phyloP scores from a whole-genome alignment of 164 flowering plant species.

The Vitis rupestris region DNA sequence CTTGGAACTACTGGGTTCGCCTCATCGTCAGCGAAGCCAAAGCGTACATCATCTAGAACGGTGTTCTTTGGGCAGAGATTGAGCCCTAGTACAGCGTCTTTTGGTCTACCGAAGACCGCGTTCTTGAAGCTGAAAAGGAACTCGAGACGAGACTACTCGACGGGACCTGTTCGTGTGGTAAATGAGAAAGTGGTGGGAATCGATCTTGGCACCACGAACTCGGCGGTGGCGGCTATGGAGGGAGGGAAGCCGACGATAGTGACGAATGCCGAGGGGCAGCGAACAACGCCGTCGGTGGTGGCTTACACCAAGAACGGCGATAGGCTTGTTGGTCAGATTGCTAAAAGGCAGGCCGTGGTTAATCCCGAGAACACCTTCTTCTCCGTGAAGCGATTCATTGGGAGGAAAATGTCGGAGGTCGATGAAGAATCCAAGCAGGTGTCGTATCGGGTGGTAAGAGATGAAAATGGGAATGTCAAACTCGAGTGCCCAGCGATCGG shows the following conservation, averaged over 20 bases:
- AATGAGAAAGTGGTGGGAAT: constrained; percentile 46
- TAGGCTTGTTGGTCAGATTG: constrained; percentile 55
- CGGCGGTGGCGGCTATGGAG: constrained; percentile 16
- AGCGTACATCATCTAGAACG: not conserved
- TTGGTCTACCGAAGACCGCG: not conserved
- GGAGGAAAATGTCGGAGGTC: constrained; percentile 62
- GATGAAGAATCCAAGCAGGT: constrained; percentile 69
- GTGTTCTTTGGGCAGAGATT: constrained; percentile 28
- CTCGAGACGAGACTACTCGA: not conserved
- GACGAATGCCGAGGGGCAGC: no score
- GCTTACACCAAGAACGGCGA: no score
- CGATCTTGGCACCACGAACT: constrained; percentile 48
- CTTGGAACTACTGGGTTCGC: constrained; percentile 21
- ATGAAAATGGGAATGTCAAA: constrained; percentile 71
- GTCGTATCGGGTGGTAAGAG: constrained; percentile 20
- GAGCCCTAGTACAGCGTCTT: constrained; percentile 3
- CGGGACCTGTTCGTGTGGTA: constrained; percentile 31
- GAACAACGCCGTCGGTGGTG: no score
- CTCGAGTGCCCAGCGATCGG: constrained; percentile 72
- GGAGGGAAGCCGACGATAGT: no score
- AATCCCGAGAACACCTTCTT: constrained; percentile 74
- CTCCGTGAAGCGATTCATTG: constrained; percentile 71
- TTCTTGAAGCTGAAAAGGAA: constrained; percentile 16
- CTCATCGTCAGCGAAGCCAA: constrained; percentile 6
- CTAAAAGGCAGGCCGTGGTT: constrained; percentile 80